Conservation (phyloP, 164 flowering plant species). For the Magnolia sinica region DNA sequence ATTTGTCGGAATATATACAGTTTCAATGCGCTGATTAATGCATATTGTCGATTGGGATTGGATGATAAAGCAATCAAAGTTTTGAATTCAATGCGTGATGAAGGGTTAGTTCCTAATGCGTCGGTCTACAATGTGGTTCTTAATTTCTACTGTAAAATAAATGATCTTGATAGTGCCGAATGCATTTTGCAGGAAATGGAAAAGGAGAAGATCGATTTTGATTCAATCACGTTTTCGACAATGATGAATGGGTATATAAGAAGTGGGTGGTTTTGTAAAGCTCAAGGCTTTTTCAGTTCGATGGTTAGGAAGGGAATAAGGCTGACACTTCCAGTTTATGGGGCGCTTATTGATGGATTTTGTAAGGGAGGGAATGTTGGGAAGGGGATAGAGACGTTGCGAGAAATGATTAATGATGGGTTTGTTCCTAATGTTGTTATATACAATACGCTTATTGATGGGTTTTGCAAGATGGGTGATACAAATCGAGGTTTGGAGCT, state of each 20-base stretch:
- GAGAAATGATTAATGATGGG: neutral
- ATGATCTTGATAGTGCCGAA: neutral
- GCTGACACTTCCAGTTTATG: constrained; percentile 1
- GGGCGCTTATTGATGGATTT: constrained; percentile 1
- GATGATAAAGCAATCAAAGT: neutral
- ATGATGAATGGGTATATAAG: constrained; percentile 1
- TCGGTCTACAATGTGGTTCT: neutral
- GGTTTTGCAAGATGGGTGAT: neutral
- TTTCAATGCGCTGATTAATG: neutral
- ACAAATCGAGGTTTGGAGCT: neutral
- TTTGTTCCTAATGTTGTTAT: constrained; percentile 1
- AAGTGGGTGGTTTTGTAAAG: neutral
- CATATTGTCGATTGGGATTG: neutral
- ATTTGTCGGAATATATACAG: neutral
- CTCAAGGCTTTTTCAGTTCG: neutral
- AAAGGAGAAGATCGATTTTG: neutral
- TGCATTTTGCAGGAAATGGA: neutral
- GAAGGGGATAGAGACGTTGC: neutral
- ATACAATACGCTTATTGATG: constrained; percentile 3
- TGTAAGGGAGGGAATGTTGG: neutral
- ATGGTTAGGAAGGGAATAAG: constrained; percentile 1
- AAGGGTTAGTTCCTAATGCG: neutral
- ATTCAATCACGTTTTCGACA: neutral
- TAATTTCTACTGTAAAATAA: neutral
- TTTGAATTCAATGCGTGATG: neutral